Percentiles rank a stretch among this genome's conserved stretches.
These are phyloP conservation scores for Aspergillus pseudonomiae DNA, from an alignment of 2,329 filamentous ascomycete species.

Conservation along the genomic window DNA sequence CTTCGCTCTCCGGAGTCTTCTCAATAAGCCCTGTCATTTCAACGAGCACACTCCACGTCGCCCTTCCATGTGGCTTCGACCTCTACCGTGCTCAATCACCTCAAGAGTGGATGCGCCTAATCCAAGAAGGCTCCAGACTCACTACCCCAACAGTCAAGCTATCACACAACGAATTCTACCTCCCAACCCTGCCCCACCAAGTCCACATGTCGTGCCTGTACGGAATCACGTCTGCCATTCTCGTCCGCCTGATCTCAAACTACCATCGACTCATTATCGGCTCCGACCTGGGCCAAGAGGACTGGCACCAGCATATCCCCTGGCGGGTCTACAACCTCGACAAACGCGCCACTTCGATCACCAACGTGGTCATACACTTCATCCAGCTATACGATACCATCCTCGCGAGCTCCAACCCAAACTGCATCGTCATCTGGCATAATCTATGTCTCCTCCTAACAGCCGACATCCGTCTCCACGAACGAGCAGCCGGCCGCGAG, in stretches of 20 bases:
- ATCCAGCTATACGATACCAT: neutral
- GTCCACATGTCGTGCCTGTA: neutral
- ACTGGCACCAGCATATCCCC: neutral
- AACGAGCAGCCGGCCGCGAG: neutral
- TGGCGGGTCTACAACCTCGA: neutral
- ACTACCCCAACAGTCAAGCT: neutral
- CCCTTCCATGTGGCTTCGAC: neutral
- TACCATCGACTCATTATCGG: neutral
- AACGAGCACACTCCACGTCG: neutral
- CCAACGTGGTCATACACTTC: neutral
- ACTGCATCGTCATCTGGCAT: slow-evolving; percentile 2
- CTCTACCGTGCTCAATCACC: neutral
- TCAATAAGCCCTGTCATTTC: neutral
- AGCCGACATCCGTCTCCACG: neutral
- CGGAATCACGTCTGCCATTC: neutral
- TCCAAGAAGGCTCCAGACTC: neutral
- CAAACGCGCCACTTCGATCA: neutral
- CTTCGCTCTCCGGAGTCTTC: neutral
- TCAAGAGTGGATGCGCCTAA: neutral
- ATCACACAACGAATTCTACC: neutral
- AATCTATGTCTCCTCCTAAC: neutral
- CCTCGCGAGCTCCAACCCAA: neutral
- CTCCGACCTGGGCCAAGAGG: neutral
- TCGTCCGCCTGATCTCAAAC: neutral
- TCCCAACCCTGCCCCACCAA: neutral